Base-by-base conservation (phyloP, 192 early-diverging fungal genomes). In the Geosiphon pyriformis region DNA sequence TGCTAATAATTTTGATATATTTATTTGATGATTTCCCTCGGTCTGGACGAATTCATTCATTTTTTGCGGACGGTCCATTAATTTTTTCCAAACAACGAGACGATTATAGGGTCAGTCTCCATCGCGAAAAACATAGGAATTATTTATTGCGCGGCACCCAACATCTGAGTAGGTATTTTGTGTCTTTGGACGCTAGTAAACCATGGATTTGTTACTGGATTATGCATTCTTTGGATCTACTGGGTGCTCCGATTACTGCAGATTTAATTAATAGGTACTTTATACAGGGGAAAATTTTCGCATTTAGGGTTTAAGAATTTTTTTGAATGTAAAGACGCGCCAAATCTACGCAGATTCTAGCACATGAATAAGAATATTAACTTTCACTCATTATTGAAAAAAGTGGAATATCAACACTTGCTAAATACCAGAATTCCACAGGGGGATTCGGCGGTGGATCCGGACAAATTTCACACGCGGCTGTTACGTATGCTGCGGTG, bases 151-250 rank as follows among this genome's bases (percentile, higher is more conserved):
- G 72, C 22, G 79, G 78, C 11, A 63, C 91, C 6, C 59, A 75
- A 11, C 70, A 79, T 3, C 72, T 92, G 29, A 76, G 80, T 7
- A 61, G 74, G 25, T 78, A 76, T 52, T 86, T 84, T 59, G 77
- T 84, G 4, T 79, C 74, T 0, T 79, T 94, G 27, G 96, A 98
- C 73, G 88, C 96, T 12, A 87, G 84, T 59, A 87, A 87, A 67
- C 92, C 94, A 25, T 98, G 96, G 96, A 73, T 98, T 26, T 77
- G 87, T 7, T 94, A 91, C 63, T 98, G 96, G 96, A 87, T 88
- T 26, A 65, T 93, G 42, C 92, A 96, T 61, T 78, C 91, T 1
- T 79, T 96, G 7, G 90, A 88, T 73, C 76, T 98, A 1, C 65
- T 98, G 52, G 87, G 82, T 18, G 64, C 77, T 35, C 68, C 68